These are phyloP conservation scores for Trifolium repens DNA, from an alignment of 306 rosid genomes.

Conservation along the genomic window DNA sequence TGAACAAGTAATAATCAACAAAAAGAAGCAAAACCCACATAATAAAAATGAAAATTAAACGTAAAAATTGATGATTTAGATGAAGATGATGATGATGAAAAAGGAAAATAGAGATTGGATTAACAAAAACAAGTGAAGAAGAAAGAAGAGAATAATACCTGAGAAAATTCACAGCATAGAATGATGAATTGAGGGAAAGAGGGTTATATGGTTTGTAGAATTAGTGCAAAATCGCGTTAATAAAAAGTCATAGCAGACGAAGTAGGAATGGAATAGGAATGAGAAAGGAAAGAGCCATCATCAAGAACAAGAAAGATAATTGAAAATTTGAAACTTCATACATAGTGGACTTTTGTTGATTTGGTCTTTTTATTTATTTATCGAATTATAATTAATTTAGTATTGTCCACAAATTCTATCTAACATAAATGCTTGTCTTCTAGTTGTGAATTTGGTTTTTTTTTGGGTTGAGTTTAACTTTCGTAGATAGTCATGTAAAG, in stretches of 20 bases:
- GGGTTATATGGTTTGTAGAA: not conserved
- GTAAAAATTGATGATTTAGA: constrained; percentile 35
- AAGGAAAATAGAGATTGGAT: not conserved
- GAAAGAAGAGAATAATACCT: not conserved
- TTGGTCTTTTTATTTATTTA: not conserved
- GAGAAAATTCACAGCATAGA: not conserved
- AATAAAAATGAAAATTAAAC: constrained; percentile 26
- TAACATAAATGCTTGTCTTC: too few species aligned
- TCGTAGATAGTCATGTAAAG: too few species aligned
- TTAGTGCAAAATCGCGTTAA: constrained; percentile 25
- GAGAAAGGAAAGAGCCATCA: not conserved
- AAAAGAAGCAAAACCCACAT: constrained; percentile 27
- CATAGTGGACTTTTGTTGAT: constrained; percentile 7
- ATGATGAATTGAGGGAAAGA: constrained; percentile 1
- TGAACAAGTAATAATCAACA: constrained; percentile 12
- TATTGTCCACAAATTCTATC: too few species aligned
- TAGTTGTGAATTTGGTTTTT: too few species aligned
- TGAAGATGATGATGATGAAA: constrained; percentile 27
- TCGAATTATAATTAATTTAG: too few species aligned
- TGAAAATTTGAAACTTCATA: constrained; percentile 21
- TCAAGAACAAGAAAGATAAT: not conserved
- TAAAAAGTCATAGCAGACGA: constrained; percentile 30
- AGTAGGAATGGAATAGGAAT: not conserved
- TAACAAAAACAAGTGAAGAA: too few species aligned
- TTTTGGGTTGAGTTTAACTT: too few species aligned